Percentiles rank a stretch among this genome's conserved stretches.
These are phyloP conservation scores for Calonectria hongkongensis DNA, from an alignment of 2,329 filamentous ascomycete species.

Conservation along the genomic window DNA sequence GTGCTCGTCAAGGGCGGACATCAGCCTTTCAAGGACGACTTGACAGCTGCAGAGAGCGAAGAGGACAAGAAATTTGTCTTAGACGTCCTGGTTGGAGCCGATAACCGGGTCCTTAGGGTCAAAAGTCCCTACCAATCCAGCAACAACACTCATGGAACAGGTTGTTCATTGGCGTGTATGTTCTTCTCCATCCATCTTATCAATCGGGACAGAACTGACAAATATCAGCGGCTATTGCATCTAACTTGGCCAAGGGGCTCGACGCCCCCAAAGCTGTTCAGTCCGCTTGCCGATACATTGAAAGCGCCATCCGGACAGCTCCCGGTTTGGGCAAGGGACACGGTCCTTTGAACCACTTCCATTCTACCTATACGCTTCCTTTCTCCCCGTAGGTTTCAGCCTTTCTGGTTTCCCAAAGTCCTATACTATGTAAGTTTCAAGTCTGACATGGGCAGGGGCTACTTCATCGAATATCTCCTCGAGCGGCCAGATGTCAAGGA, in stretches of 20 bases:
- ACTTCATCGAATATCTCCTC: conserved; percentile 89
- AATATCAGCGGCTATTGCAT: conserved; percentile 80
- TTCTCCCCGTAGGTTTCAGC: conserved; percentile 75
- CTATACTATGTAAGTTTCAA: background rate
- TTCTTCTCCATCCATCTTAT: conserved; percentile 40
- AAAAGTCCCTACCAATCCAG: conserved; percentile 83
- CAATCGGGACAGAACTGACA: background rate
- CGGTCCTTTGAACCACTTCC: conserved; percentile 87
- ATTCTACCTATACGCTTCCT: conserved; percentile 80
- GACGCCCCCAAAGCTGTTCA: conserved; percentile 77
- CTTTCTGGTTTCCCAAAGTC: background rate
- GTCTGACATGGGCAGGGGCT: conserved; percentile 70
- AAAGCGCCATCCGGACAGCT: conserved; percentile 81
- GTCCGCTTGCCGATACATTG: conserved; percentile 81
- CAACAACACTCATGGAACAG: conserved; percentile 93
- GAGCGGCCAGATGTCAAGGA: conserved; percentile 82
- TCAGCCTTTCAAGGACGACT: conserved; percentile 81
- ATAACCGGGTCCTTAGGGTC: conserved; percentile 74
- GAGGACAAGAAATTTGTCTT: conserved; percentile 81
- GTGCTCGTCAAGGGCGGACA: conserved; percentile 95
- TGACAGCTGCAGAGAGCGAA: conserved; percentile 73
- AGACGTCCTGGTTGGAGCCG: conserved; percentile 83
- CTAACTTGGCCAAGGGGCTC: conserved; percentile 79
- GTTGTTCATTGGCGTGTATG: conserved; percentile 92
- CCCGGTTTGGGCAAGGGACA: conserved; percentile 78